These are phyloP conservation scores for Blastocystis sp. DNA, from an alignment of 352 stramenopile species.

Conservation along the genomic window DNA sequence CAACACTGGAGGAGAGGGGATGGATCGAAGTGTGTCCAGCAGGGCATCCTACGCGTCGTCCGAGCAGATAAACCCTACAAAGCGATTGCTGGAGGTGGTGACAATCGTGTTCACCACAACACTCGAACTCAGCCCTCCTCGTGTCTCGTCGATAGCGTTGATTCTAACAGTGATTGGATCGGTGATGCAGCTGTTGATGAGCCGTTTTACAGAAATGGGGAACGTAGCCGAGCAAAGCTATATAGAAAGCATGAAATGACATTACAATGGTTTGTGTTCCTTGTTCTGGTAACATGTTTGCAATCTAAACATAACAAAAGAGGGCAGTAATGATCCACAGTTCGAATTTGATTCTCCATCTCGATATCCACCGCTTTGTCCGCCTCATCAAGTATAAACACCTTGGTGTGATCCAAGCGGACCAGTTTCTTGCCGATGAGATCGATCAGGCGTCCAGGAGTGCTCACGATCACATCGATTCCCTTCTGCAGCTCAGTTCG, in stretches of 20 bases:
- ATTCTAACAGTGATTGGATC: conserved; percentile 16
- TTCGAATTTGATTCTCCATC: conserved; percentile 51
- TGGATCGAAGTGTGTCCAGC: background rate
- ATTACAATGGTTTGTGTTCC: background rate
- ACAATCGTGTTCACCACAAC: background rate
- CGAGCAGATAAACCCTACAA: background rate
- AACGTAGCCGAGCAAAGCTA: conserved; percentile 38
- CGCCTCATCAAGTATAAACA: conserved; percentile 20
- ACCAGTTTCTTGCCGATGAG: background rate
- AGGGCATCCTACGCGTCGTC: background rate
- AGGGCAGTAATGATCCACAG: background rate
- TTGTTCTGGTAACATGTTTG: background rate
- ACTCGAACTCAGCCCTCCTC: background rate
- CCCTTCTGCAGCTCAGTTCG: background rate
- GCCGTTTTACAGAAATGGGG: conserved; percentile 17
- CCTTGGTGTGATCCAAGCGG: background rate
- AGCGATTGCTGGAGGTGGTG: background rate
- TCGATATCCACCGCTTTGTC: conserved; percentile 31
- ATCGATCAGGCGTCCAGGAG: conserved; percentile 17
- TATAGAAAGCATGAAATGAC: background rate
- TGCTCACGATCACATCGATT: conserved; percentile 7
- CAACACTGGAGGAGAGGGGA: background rate
- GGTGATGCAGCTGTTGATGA: conserved; percentile 29
- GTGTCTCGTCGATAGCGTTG: background rate
- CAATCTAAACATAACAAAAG: background rate